phyloP scores from a whole-genome alignment of 345 rosid species.

The Populus deltoides region DNA sequence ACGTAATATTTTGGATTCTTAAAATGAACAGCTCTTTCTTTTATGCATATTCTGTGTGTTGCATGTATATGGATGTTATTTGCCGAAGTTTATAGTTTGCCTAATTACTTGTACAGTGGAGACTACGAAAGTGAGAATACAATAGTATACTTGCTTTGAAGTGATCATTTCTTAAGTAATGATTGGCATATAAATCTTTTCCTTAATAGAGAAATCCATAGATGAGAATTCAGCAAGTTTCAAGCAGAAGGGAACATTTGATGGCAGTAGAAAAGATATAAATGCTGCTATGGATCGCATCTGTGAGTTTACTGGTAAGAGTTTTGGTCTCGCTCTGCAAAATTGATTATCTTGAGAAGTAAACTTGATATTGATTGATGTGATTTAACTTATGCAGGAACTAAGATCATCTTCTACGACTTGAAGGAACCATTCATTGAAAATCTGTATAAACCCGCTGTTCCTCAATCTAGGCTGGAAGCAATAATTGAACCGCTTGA shows the following conservation, averaged over 20 bases:
- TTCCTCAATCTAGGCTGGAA: conserved; percentile 76
- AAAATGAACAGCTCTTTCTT: not conserved
- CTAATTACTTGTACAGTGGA: not conserved
- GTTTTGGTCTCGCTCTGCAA: conserved; percentile 3
- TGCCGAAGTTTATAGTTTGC: not conserved
- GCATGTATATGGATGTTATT: not conserved
- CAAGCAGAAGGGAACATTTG: conserved; percentile 70
- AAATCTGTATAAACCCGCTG: conserved; percentile 72
- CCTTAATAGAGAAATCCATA: conserved; percentile 46
- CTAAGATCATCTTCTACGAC: conserved; percentile 88
- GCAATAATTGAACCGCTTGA: conserved; percentile 79
- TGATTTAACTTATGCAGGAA: conserved; percentile 55
- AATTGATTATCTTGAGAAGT: conserved; percentile 6
- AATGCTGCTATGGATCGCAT: conserved; percentile 85
- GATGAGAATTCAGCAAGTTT: conserved; percentile 67
- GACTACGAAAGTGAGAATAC: no score
- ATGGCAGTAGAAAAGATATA: conserved; percentile 82
- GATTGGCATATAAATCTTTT: conserved; percentile 7
- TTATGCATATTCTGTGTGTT: not conserved
- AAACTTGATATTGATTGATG: conserved; percentile 15
- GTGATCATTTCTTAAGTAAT: not conserved
- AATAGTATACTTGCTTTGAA: not conserved
- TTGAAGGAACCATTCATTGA: conserved; percentile 82
- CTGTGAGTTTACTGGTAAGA: conserved; percentile 81
- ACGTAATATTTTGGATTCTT: not conserved